Evolutionary conservation across 202 grass and related monocot genomes (phyloP), one percentile per base, ranked within the genome.

Genomic region (Digitaria exilis): DNA sequence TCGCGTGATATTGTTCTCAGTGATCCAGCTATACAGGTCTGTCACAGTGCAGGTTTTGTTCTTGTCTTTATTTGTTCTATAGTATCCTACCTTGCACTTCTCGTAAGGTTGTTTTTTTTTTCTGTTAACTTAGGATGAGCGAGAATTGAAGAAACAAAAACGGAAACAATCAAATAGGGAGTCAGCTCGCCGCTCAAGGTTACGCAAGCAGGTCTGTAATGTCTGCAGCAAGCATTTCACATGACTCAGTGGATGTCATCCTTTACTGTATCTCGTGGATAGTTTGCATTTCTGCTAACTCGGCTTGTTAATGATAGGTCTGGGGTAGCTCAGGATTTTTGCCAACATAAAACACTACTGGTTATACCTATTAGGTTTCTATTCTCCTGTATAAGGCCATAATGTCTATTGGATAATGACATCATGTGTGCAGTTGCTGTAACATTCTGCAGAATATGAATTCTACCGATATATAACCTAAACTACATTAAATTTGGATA

Each of bases 151-250:
- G 78, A 88, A 79, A 79, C 86, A 88, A 69, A 91, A 88, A 37
- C 66, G 89, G 61, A 91, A 91, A 24, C 89, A 85, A 88, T 91
- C 89, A 64, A 91, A 91, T 68, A 91, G 89, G 67, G 86, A 91
- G 75, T 91, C 89, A 79, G 89, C 89, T 85, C 86, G 89, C 16
- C 86, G 78, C 13, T 91, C 89, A 82, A 88, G 89, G 70, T 79
- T 91, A 43, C 86, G 89, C 79, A 91, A 91, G 26, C 89, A 91
- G 86, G 89, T 88, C 34, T 88, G 68, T 74, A 54, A 29, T 60
- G 58, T 65, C 62, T 82, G 58, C 26, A 69, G 43, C 21, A 54
- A 69, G 34, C 21, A 54, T 61, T 85, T 74, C 21, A 26, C 29
- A 50, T 85, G 28, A 69, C 63, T 37, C 8, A 7, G 31, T 87